Evolutionary conservation across 352 stramenopile species (phyloP).

Genomic region (Globisporangium nunn): DNA sequence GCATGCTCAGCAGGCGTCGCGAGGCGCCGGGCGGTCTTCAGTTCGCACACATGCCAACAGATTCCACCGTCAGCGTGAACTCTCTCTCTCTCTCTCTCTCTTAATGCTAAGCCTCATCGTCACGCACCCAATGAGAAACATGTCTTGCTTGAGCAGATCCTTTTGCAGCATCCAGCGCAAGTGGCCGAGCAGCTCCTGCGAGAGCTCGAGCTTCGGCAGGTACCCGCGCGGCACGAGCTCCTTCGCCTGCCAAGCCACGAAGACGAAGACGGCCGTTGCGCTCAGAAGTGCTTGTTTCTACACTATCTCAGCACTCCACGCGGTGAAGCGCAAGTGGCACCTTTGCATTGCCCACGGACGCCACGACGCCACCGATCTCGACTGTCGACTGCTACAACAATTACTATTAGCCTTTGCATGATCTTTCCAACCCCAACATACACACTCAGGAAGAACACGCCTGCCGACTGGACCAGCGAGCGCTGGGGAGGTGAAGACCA

Average conservation of each 20-base stretch:
- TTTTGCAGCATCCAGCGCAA: conserved; percentile 87
- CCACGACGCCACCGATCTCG: conserved; percentile 53
- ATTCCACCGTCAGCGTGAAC: too few relatives aligned
- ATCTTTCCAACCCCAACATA: too few relatives aligned
- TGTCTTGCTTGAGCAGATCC: conserved; percentile 76
- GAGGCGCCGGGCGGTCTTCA: conserved; percentile 64
- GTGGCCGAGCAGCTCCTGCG: conserved; percentile 63
- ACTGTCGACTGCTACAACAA: conserved; percentile 19
- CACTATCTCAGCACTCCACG: too few relatives aligned
- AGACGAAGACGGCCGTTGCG: background rate
- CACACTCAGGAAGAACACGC: background rate
- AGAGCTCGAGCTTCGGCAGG: conserved; percentile 20
- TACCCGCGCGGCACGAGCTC: conserved; percentile 60
- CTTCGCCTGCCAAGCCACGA: conserved; percentile 16
- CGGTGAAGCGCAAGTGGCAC: conserved; percentile 9
- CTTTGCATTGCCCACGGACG: conserved; percentile 21
- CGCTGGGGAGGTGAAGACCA: too few relatives aligned
- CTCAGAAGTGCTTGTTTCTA: background rate
- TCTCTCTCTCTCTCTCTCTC: background rate
- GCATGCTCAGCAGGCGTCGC: conserved; percentile 66
- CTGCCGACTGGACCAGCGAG: background rate
- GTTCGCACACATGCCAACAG: background rate
- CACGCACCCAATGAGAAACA: conserved; percentile 79
- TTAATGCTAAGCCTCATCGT: background rate
- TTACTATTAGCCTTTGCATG: background rate